A percentile compares a stretch with the other conserved stretches of the same genome.
Evolutionary conservation across 495 filamentous ascomycete species (phyloP).

Genomic region (Glonium stellatum): DNA sequence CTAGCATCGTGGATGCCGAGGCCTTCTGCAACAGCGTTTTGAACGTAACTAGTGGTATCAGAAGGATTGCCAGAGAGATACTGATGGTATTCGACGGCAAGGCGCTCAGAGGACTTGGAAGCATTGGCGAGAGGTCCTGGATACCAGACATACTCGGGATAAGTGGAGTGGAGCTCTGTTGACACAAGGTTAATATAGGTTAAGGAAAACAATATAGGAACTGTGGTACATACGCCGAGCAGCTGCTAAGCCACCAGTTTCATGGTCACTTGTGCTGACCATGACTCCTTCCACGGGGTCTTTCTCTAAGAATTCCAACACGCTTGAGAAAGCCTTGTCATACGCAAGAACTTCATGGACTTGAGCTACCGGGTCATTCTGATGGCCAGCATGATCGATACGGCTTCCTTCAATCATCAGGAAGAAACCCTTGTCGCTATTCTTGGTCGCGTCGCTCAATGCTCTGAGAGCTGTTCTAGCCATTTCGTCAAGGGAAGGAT

Average conservation of each 20-base stretch:
- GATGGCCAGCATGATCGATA: conserved; percentile 93
- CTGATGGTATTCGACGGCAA: conserved; percentile 50
- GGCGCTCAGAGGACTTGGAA: conserved; percentile 66
- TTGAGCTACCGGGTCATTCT: conserved; percentile 91
- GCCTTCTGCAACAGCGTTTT: conserved; percentile 52
- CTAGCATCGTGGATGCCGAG: conserved; percentile 71
- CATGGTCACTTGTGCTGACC: conserved; percentile 87
- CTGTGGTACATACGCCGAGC: conserved; percentile 57
- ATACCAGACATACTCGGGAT: conserved; percentile 81
- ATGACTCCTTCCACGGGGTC: conserved; percentile 68
- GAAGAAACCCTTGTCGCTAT: conserved; percentile 91
- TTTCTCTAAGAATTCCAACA: conserved; percentile 75
- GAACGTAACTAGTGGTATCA: conserved; percentile 46
- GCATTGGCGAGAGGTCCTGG: conserved; percentile 75
- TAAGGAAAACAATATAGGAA: not conserved
- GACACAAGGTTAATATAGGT: not conserved
- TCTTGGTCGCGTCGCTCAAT: conserved; percentile 72
- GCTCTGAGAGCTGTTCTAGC: conserved; percentile 69
- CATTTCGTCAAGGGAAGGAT: conserved; percentile 92
- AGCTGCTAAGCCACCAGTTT: conserved; percentile 80
- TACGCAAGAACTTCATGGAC: conserved; percentile 92
- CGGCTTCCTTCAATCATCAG: conserved; percentile 95
- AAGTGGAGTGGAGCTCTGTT: conserved; percentile 51
- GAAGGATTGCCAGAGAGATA: conserved; percentile 43
- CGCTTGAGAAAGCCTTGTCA: conserved; percentile 73